Conservation (phyloP, 306 rosid genomes). For the Mucuna pruriens region DNA sequence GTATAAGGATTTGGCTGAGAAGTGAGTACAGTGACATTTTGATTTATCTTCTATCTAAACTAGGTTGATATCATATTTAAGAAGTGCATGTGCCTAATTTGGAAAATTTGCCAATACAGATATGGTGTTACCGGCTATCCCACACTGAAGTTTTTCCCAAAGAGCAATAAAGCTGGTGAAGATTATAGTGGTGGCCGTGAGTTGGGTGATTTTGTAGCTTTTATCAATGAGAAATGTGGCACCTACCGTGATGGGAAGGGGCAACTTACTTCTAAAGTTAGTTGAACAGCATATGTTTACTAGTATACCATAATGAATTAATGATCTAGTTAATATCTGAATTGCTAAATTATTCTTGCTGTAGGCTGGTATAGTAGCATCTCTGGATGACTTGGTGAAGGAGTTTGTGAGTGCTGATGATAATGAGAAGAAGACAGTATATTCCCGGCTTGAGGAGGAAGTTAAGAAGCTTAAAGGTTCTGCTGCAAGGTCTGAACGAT, state of each 20-base stretch:
- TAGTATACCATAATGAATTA: not conserved
- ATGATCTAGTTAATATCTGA: not conserved
- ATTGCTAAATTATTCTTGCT: slow-evolving; percentile 31
- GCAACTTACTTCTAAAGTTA: slow-evolving; percentile 66
- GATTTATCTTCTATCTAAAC: slow-evolving; percentile 11
- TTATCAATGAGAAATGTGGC: slow-evolving; percentile 79
- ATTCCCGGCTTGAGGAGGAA: slow-evolving; percentile 75
- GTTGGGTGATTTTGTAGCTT: slow-evolving; percentile 72
- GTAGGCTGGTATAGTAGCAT: slow-evolving; percentile 75
- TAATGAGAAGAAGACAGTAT: slow-evolving; percentile 64
- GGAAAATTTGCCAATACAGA: slow-evolving; percentile 50
- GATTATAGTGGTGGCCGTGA: slow-evolving; percentile 78
- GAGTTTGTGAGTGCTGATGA: slow-evolving; percentile 62
- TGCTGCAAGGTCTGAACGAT: slow-evolving; percentile 61
- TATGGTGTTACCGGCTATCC: slow-evolving; percentile 82
- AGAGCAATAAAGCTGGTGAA: slow-evolving; percentile 80
- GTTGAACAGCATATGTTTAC: slow-evolving; percentile 35
- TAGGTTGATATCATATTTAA: slow-evolving; percentile 29
- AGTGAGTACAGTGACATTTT: slow-evolving; percentile 55
- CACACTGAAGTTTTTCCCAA: slow-evolving; percentile 83
- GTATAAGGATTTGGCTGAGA: slow-evolving; percentile 75
- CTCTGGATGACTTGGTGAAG: slow-evolving; percentile 69
- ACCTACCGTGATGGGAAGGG: slow-evolving; percentile 84
- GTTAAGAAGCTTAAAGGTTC: slow-evolving; percentile 74
- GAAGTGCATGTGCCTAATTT: slow-evolving; percentile 20